These are phyloP conservation scores for Papiliotrema laurentii DNA, from an alignment of 1,284 basidiomycete genomes.

Conservation along the genomic window DNA sequence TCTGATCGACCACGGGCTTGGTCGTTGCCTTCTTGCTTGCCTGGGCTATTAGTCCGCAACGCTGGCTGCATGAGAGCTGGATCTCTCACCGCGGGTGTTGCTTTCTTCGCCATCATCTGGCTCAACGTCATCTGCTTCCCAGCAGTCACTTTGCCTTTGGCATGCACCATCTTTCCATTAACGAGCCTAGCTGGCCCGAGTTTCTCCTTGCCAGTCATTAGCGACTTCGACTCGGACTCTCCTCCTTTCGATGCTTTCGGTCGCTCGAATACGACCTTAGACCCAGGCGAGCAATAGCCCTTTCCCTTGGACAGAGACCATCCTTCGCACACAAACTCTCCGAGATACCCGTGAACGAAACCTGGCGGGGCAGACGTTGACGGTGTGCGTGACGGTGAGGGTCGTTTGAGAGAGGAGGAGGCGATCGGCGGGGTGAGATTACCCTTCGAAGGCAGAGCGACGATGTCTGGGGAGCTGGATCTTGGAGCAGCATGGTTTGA, in stretches of 20 bases:
- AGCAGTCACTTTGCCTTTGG: conserved; percentile 24
- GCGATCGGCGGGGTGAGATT: conserved; percentile 8
- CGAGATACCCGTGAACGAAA: conserved; percentile 42
- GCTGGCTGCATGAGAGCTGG: conserved; percentile 11
- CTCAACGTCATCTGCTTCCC: conserved; percentile 40
- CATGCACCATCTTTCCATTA: conserved; percentile 40
- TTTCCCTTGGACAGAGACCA: conserved; percentile 48
- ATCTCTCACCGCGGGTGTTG: conserved; percentile 2
- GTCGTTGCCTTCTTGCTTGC: conserved; percentile 23
- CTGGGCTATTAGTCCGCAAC: conserved; percentile 4
- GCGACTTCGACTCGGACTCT: conserved; percentile 9
- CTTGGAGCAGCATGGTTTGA: not conserved
- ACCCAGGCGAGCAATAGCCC: conserved; percentile 46
- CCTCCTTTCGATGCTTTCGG: conserved; percentile 27
- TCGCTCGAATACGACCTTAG: conserved; percentile 40
- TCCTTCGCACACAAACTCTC: conserved; percentile 47
- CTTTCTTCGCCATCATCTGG: conserved; percentile 41
- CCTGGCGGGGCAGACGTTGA: conserved; percentile 16
- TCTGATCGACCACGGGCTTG: conserved; percentile 42
- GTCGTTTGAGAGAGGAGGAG: conserved; percentile 13
- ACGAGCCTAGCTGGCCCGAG: conserved; percentile 37
- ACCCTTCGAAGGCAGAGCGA: conserved; percentile 8
- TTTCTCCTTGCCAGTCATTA: conserved; percentile 23
- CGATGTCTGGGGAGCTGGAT: conserved; percentile 10
- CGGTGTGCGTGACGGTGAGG: conserved; percentile 14